Percentiles rank a stretch among this genome's conserved stretches.
phyloP scores from a whole-genome alignment of 2,329 filamentous ascomycete genomes.

The Botrytis aclada region DNA sequence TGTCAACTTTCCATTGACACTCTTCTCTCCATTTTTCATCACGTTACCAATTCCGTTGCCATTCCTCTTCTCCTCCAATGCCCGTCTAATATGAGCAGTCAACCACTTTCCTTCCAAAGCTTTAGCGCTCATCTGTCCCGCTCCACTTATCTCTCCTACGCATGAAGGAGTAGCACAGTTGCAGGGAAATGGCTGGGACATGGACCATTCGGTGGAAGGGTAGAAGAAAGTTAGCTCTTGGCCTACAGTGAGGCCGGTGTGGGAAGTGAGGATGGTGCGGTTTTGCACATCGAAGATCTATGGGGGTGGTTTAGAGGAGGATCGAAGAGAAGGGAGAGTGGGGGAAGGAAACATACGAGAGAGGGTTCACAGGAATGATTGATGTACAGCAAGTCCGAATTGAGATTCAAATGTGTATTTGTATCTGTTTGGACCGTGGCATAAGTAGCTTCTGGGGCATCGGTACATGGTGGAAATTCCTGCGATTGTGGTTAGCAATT shows the following conservation, averaged over 20 bases:
- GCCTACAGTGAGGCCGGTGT: conserved; percentile 51
- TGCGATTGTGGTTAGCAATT: neutral
- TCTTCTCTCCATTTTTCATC: neutral
- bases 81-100: conserved; percentile 39
- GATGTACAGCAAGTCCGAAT: conserved; percentile 64
- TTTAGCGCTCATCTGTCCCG: conserved; percentile 53
- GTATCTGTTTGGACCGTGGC: conserved; percentile 60
- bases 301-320: neutral
- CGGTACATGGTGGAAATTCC: conserved; percentile 58
- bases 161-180: conserved; percentile 57
- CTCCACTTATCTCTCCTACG: conserved; percentile 60
- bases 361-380: conserved; percentile 67
- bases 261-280: conserved; percentile 56
- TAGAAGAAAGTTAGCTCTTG: conserved; percentile 72
- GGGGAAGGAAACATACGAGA: conserved; percentile 48
- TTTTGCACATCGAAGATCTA: conserved; percentile 60
- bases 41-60: neutral
- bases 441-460: conserved; percentile 56
- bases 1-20: neutral
- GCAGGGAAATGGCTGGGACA: conserved; percentile 70
- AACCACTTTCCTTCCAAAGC: conserved; percentile 59
- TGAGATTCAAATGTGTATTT: conserved; percentile 57
- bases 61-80: conserved; percentile 1
- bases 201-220: conserved; percentile 70
- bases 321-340: no score